These are phyloP conservation scores for Clonostachys chloroleuca DNA, from an alignment of 2,329 filamentous ascomycete species.

Conservation along the genomic window DNA sequence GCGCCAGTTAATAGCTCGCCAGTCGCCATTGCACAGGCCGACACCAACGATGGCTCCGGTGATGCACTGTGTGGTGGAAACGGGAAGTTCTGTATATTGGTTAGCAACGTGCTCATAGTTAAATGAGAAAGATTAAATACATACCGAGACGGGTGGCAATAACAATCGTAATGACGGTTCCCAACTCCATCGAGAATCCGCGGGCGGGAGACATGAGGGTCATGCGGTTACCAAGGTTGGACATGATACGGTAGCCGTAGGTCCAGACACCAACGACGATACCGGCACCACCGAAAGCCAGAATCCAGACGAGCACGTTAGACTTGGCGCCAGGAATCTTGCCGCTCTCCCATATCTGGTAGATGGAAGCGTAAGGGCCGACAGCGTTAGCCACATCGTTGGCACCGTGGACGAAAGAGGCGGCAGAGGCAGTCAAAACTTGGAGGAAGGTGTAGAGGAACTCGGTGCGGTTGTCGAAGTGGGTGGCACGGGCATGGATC, in stretches of 20 bases:
- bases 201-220: constrained; percentile 58
- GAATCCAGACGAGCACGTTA: constrained; percentile 55
- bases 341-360: constrained; percentile 51
- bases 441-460: constrained; percentile 58
- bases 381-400: constrained; percentile 63
- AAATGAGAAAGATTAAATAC: constrained; percentile 6
- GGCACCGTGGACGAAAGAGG: constrained; percentile 62
- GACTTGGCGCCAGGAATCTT: constrained; percentile 34
- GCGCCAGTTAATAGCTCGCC: constrained; percentile 58
- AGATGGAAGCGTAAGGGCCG: constrained; percentile 60
- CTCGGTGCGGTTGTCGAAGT: constrained; percentile 54
- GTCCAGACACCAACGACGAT: constrained; percentile 55
- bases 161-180: constrained; percentile 57
- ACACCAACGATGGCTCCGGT: constrained; percentile 59
- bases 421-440: constrained; percentile 55
- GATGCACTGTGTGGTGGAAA: constrained; percentile 63
- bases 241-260: constrained; percentile 62
- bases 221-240: constrained; percentile 56
- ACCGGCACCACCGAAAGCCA: constrained; percentile 45
- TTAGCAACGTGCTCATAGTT: not conserved
- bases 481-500: constrained; percentile 52
- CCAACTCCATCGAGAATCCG: constrained; percentile 57
- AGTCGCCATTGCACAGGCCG: constrained; percentile 54
- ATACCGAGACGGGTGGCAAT: constrained; percentile 55
- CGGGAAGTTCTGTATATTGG: constrained; percentile 40